phyloP scores from a whole-genome alignment of 352 stramenopile species.

The Pythium phragmitis region DNA sequence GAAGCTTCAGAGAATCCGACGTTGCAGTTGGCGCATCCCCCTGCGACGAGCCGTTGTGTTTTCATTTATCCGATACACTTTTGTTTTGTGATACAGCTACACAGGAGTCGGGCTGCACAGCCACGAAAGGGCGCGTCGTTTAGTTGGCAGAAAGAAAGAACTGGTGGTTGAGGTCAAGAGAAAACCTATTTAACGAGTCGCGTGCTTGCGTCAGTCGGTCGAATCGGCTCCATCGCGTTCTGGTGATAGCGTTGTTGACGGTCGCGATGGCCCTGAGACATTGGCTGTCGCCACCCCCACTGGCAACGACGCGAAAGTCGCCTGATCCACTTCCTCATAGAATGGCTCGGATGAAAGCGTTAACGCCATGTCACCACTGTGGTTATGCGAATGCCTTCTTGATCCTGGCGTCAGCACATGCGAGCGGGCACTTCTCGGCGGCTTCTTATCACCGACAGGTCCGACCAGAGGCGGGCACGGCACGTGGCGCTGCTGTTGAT shows the following conservation, averaged over 20 bases:
- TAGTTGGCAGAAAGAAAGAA: background rate
- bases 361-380: background rate
- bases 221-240: background rate
- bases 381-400: background rate
- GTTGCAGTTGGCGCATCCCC: background rate
- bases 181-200: background rate
- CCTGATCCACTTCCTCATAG: slow-evolving; percentile 23
- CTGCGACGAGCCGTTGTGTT: slow-evolving; percentile 2
- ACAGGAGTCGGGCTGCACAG: background rate
- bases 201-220: slow-evolving; percentile 4
- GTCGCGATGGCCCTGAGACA: background rate
- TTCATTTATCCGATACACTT: background rate
- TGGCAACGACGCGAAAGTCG: slow-evolving; percentile 1
- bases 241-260: background rate
- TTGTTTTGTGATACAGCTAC: background rate
- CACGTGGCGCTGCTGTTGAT: background rate
- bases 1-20: slow-evolving; percentile 1
- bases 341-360: background rate
- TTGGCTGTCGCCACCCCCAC: background rate
- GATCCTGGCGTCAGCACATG: background rate
- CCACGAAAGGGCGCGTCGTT: slow-evolving; percentile 1
- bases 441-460: background rate
- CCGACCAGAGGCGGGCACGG: slow-evolving; percentile 6
- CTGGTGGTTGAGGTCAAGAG: slow-evolving; percentile 7
- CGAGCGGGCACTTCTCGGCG: slow-evolving; percentile 8